A percentile compares a stretch with the other conserved stretches of the same genome.
Evolutionary conservation across 176 grass and related monocot genomes (phyloP).

Genomic region (Hordeum vulgare): DNA sequence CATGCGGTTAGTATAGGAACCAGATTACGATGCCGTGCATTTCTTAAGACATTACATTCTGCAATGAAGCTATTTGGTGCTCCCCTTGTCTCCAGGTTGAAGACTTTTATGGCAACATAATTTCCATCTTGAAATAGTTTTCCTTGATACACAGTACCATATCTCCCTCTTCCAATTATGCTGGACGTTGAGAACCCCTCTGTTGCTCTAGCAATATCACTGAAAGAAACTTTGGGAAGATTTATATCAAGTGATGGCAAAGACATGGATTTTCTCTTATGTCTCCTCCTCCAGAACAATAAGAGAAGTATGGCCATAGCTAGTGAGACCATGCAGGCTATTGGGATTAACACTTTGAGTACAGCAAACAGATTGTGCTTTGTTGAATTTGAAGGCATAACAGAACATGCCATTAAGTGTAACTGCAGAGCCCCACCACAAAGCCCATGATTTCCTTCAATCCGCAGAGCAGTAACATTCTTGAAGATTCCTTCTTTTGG

Average conservation of each 20-base stretch:
- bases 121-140: background rate
- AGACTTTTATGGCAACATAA: slow-evolving; percentile 31
- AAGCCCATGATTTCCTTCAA: slow-evolving; percentile 17
- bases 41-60: slow-evolving; percentile 34
- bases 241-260: background rate
- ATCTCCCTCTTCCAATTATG: slow-evolving; percentile 1
- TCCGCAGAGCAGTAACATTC: background rate
- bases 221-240: slow-evolving; percentile 10
- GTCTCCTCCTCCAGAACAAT: background rate
- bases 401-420: background rate
- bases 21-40: slow-evolving; percentile 35
- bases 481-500: slow-evolving; percentile 1
- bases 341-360: slow-evolving; percentile 1
- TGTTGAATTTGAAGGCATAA: background rate
- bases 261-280: background rate
- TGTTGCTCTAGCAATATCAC: slow-evolving; percentile 29
- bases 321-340: background rate
- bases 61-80: slow-evolving; percentile 28
- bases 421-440: slow-evolving; percentile 13
- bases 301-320: background rate
- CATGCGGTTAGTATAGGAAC: slow-evolving; percentile 27
- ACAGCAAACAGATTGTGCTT: background rate
- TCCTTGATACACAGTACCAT: slow-evolving; percentile 25
- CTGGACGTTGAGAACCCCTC: background rate
- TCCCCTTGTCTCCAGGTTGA: slow-evolving; percentile 11